Percentiles rank a stretch among this genome's conserved stretches.
These are phyloP conservation scores for Solanum medicagineum DNA, from an alignment of 257 asterid species.

Conservation along the genomic window DNA sequence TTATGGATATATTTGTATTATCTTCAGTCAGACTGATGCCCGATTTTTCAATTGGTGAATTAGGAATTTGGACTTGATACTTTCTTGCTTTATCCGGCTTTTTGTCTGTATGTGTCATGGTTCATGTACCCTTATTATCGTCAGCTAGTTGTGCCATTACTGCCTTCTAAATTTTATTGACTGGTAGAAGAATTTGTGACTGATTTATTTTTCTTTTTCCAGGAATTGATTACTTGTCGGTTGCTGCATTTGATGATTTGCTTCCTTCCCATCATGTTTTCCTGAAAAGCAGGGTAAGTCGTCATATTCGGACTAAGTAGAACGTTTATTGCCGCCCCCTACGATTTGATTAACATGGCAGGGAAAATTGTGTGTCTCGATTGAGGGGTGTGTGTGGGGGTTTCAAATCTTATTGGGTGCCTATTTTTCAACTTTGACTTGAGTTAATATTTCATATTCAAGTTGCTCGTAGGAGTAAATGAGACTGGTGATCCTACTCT, in stretches of 20 bases:
- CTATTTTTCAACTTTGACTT: neutral
- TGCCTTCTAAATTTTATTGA: neutral
- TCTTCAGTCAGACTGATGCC: neutral
- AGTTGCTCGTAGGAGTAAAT: neutral
- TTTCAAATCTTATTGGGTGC: too few relatives aligned
- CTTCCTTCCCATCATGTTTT: conserved; percentile 79
- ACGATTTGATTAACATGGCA: neutral
- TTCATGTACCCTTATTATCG: neutral
- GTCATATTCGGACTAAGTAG: neutral
- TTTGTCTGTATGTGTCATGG: neutral
- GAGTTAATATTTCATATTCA: neutral
- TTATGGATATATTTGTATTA: neutral
- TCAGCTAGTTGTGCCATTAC: neutral
- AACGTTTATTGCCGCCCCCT: neutral
- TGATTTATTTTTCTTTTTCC: conserved; percentile 4
- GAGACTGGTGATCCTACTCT: neutral
- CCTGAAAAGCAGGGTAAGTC: conserved; percentile 61
- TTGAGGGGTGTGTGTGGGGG: neutral
- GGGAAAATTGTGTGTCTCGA: neutral
- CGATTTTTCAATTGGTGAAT: neutral
- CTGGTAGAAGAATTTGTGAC: neutral
- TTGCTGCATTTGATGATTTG: conserved; percentile 75
- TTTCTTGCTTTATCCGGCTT: neutral
- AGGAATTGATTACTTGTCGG: conserved; percentile 94
- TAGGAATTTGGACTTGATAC: neutral